Conservation (phyloP, 495 filamentous ascomycete species). For the Penicillium silybi region DNA sequence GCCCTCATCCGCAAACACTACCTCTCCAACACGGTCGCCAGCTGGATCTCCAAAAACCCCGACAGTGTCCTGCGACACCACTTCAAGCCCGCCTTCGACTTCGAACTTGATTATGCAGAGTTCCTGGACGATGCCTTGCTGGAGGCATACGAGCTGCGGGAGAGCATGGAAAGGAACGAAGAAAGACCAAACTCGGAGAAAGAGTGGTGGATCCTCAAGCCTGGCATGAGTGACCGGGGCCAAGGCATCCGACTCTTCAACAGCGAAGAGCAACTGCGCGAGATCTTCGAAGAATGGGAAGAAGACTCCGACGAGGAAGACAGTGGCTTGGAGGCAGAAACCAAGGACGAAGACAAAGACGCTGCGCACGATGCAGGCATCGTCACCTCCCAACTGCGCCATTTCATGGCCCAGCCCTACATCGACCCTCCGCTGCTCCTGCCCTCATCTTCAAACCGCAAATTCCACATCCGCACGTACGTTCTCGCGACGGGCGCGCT, state of each 20-base stretch:
- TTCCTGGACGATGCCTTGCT: constrained; percentile 90
- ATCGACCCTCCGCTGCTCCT: constrained; percentile 85
- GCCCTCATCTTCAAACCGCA: constrained; percentile 57
- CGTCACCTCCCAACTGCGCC: constrained; percentile 84
- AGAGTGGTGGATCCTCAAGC: constrained; percentile 98
- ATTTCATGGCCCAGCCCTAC: constrained; percentile 96
- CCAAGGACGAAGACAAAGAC: constrained; percentile 25
- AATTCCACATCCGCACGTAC: constrained; percentile 95
- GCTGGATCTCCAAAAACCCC: constrained; percentile 80
- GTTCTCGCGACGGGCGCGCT: constrained; percentile 75
- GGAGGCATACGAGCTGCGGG: constrained; percentile 82
- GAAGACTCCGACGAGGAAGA: constrained; percentile 51
- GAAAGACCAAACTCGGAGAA: constrained; percentile 43
- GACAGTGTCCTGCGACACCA: constrained; percentile 60
- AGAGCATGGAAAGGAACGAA: constrained; percentile 65
- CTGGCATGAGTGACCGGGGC: constrained; percentile 93
- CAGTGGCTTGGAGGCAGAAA: constrained; percentile 30
- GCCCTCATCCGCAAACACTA: constrained; percentile 97
- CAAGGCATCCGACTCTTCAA: constrained; percentile 89
- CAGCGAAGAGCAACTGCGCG: constrained; percentile 70
- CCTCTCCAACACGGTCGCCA: constrained; percentile 70
- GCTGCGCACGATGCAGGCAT: constrained; percentile 47
- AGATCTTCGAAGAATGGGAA: constrained; percentile 85
- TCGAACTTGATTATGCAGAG: constrained; percentile 95
- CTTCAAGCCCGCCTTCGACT: constrained; percentile 70